Conservation (phyloP, 139 green algal genomes). For the Auxenochlorella pyrenoidosa region DNA sequence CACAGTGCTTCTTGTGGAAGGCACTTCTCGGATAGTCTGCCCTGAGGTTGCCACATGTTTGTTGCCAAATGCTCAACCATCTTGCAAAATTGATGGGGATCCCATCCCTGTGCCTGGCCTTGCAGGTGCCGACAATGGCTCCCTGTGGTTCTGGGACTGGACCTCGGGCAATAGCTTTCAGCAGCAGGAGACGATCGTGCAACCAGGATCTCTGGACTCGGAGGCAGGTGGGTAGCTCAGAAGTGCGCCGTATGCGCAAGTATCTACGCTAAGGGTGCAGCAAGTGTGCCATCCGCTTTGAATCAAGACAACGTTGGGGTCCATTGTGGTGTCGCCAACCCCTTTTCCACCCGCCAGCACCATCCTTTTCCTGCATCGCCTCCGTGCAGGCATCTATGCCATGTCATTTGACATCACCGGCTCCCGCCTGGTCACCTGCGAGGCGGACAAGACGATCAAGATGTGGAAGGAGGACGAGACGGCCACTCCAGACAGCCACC, state of each 20-base stretch:
- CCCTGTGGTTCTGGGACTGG: conserved; percentile 95
- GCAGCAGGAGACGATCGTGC: conserved; percentile 82
- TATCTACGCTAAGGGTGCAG: neutral
- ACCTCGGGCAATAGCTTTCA: conserved; percentile 95
- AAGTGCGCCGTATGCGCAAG: neutral
- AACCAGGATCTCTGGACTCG: conserved; percentile 94
- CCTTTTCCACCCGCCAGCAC: too few relatives aligned
- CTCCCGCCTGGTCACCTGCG: conserved; percentile 86
- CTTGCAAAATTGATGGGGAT: neutral
- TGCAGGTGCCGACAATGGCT: conserved; percentile 76
- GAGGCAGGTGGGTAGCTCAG: conserved; percentile 54
- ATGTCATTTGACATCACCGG: conserved; percentile 82
- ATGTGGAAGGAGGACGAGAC: conserved; percentile 95
- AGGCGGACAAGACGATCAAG: conserved; percentile 99
- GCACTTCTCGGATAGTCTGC: too few relatives aligned
- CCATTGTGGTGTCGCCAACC: too few relatives aligned
- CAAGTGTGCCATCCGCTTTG: neutral
- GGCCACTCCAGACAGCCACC: conserved; percentile 90
- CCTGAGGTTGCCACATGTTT: neutral
- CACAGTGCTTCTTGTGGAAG: too few relatives aligned
- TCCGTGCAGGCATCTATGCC: conserved; percentile 77
- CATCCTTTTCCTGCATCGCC: too few relatives aligned
- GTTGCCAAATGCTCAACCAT: neutral
- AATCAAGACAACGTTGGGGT: too few relatives aligned
- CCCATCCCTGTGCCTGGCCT: neutral